These are phyloP conservation scores for Boletales sp. DNA, from an alignment of 768 basidiomycete genomes.

Conservation along the genomic window DNA sequence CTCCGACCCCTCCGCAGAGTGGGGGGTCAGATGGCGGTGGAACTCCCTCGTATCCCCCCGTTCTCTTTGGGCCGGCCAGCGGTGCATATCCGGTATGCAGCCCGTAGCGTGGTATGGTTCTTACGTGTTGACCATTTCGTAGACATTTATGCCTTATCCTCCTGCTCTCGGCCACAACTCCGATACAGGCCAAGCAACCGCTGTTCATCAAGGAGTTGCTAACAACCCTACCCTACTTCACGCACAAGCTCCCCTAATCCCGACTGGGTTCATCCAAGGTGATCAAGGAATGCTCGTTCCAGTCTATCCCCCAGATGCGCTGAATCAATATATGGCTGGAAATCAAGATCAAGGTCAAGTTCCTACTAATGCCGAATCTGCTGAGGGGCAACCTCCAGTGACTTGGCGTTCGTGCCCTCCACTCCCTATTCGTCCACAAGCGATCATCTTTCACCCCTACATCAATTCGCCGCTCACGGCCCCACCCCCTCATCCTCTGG, in stretches of 20 bases:
- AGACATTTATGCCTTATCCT: constrained; percentile 53
- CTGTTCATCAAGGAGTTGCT: constrained; percentile 15
- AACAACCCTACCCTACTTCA: constrained; percentile 15
- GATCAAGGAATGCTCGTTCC: constrained; percentile 71
- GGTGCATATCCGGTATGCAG: constrained; percentile 46
- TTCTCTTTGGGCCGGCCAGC: constrained; percentile 37
- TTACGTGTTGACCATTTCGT: constrained; percentile 8
- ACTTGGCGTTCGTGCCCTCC: constrained; percentile 34
- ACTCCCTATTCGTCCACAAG: constrained; percentile 29
- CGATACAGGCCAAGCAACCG: constrained; percentile 23
- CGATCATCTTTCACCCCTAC: constrained; percentile 29
- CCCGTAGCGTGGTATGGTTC: neutral
- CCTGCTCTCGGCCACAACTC: constrained; percentile 31
- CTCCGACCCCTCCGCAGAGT: constrained; percentile 24
- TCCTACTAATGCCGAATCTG: constrained; percentile 16
- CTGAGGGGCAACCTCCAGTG: constrained; percentile 29
- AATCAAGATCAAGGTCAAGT: constrained; percentile 28
- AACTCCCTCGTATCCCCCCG: constrained; percentile 26
- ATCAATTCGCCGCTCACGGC: constrained; percentile 21
- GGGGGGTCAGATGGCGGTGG: constrained; percentile 39
- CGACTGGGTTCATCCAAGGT: constrained; percentile 68
- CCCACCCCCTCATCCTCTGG: constrained; percentile 16
- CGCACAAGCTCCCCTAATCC: constrained; percentile 53
- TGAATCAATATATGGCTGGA: constrained; percentile 64
- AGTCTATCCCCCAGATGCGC: constrained; percentile 65